phyloP scores from a whole-genome alignment of 208 protist genomes.

The Trypanosoma rangeli region DNA sequence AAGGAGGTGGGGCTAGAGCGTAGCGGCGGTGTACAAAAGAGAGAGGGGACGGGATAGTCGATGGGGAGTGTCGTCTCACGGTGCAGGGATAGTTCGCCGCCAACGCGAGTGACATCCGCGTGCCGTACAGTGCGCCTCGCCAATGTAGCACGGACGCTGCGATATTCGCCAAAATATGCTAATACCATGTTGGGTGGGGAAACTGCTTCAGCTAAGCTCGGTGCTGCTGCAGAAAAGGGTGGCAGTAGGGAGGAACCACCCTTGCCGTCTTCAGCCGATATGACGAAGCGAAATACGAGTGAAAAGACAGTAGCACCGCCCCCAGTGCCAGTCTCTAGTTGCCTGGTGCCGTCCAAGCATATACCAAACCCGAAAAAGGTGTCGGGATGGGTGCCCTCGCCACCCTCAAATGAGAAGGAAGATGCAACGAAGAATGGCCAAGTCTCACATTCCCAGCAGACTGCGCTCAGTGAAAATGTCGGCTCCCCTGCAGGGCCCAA shows the following conservation, averaged over 20 bases:
- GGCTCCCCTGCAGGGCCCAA: not conserved
- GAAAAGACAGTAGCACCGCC: not conserved
- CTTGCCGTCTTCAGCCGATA: not conserved
- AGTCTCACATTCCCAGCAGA: no score
- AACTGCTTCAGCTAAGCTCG: no score
- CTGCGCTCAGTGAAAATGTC: no score
- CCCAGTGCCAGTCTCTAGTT: not conserved
- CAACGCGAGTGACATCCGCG: not conserved
- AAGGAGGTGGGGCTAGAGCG: not conserved
- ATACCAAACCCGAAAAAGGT: not conserved
- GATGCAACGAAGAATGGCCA: no score
- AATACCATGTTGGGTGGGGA: no score
- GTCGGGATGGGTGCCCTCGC: not conserved
- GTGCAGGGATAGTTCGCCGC: not conserved
- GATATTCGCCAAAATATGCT: no score
- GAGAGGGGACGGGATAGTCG: not conserved
- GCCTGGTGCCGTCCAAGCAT: constrained; percentile 5
- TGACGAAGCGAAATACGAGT: not conserved
- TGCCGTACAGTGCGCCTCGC: not conserved
- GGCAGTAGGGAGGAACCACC: no score
- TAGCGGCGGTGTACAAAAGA: not conserved
- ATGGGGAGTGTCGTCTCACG: constrained; percentile 3
- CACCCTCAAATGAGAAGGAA: not conserved
- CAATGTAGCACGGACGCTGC: not conserved
- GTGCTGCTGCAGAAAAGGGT: no score